Evolutionary conservation across 352 stramenopile genomes (phyloP).

Genomic region (Phytopythium litorale): DNA sequence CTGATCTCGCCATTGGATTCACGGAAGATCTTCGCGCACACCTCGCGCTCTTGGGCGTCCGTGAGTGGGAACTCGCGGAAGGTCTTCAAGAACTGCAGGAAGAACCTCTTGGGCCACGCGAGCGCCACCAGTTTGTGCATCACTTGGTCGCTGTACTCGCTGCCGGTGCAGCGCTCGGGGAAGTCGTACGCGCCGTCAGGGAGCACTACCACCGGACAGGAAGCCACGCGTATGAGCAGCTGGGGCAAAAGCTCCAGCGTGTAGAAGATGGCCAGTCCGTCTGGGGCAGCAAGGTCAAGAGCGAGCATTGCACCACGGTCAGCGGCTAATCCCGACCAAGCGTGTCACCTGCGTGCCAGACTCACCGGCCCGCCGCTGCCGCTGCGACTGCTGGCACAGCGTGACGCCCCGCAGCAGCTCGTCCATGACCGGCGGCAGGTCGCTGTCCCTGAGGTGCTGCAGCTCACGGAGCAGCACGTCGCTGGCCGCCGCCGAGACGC

Average conservation of each 20-base stretch:
- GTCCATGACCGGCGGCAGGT: slow-evolving; percentile 22
- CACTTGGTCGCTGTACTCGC: slow-evolving; percentile 22
- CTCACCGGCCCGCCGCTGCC: slow-evolving; percentile 15
- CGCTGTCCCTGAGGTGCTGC: slow-evolving; percentile 24
- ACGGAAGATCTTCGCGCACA: slow-evolving; percentile 42
- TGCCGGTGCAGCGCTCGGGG: slow-evolving; percentile 19
- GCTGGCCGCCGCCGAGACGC: slow-evolving; percentile 15
- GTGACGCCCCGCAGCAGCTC: slow-evolving; percentile 31
- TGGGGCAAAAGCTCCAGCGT: slow-evolving; percentile 44
- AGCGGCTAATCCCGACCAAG: neutral
- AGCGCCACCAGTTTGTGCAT: slow-evolving; percentile 32
- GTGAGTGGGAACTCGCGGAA: slow-evolving; percentile 36
- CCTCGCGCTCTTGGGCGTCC: slow-evolving; percentile 23
- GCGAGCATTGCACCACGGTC: neutral
- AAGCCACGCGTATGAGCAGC: slow-evolving; percentile 29
- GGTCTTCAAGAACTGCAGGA: slow-evolving; percentile 46
- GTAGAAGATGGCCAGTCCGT: slow-evolving; percentile 28
- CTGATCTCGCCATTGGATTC: slow-evolving; percentile 28
- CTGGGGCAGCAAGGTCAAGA: slow-evolving; percentile 3
- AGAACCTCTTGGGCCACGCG: slow-evolving; percentile 39
- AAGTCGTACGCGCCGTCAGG: slow-evolving; percentile 11
- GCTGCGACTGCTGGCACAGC: slow-evolving; percentile 22
- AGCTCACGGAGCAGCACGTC: slow-evolving; percentile 30
- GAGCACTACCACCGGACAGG: slow-evolving; percentile 21
- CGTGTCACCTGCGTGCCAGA: neutral